Evolutionary conservation across 2,329 filamentous ascomycete species (phyloP).

Genomic region (Pleurostoma richardsiae): DNA sequence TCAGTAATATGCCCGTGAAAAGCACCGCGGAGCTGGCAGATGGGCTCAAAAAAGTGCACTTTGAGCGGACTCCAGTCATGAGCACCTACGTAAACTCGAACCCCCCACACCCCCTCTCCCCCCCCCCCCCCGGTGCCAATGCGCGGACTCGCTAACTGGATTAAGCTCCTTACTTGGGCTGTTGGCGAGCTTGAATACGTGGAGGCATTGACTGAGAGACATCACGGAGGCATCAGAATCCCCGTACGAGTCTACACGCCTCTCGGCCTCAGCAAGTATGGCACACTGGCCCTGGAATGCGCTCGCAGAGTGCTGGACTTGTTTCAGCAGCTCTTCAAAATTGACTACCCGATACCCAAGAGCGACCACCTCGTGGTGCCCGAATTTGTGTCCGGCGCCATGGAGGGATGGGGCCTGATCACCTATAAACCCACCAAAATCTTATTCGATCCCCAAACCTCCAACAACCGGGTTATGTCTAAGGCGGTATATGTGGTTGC

Average conservation of each 20-base stretch:
- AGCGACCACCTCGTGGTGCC: slow-evolving; percentile 73
- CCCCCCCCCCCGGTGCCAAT: not conserved
- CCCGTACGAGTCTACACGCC: slow-evolving; percentile 57
- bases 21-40: slow-evolving; percentile 20
- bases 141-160: not conserved
- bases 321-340: slow-evolving; percentile 66
- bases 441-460: slow-evolving; percentile 31
- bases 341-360: slow-evolving; percentile 64
- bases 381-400: slow-evolving; percentile 64
- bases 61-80: slow-evolving; percentile 64
- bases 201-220: slow-evolving; percentile 38
- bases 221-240: slow-evolving; percentile 56
- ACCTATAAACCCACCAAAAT: slow-evolving; percentile 61
- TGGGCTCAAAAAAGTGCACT: slow-evolving; percentile 54
- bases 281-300: slow-evolving; percentile 62
- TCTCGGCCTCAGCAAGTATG: slow-evolving; percentile 57
- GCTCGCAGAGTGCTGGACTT: slow-evolving; percentile 62
- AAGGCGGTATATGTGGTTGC: slow-evolving; percentile 44
- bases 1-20: slow-evolving; percentile 58
- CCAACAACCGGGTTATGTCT: not conserved
- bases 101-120: not conserved
- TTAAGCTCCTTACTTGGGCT: slow-evolving; percentile 57
- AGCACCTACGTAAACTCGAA: slow-evolving; percentile 50
- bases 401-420: slow-evolving; percentile 72
- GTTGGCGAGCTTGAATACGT: slow-evolving; percentile 65